Evolutionary conservation across 805 yeast species (phyloP).

Genomic region (Metschnikowia sp.): DNA sequence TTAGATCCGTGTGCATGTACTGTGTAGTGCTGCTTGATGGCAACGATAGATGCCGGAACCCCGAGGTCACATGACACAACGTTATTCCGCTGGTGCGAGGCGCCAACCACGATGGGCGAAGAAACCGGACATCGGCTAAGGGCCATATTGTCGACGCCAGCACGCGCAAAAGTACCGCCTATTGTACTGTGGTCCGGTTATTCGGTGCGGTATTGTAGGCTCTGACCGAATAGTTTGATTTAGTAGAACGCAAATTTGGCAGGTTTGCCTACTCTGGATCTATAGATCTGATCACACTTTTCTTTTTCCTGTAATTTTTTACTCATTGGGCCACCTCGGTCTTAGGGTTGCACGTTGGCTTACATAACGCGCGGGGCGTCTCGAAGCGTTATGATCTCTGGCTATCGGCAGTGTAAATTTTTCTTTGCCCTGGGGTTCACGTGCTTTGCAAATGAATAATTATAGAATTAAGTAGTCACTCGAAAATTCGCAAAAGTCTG

Average conservation of each 20-base stretch:
- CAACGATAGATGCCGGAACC: background rate
- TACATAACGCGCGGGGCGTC: background rate
- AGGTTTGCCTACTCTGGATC: too few relatives aligned
- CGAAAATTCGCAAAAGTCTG: background rate
- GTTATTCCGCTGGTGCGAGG: constrained; percentile 3
- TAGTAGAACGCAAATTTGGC: too few relatives aligned
- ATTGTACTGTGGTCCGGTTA: too few relatives aligned
- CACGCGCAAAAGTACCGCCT: too few relatives aligned
- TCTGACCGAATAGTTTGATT: too few relatives aligned
- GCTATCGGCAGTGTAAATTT: background rate
- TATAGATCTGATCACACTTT: background rate
- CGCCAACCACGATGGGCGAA: background rate
- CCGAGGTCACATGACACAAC: constrained; percentile 1
- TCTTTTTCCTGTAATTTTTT: background rate
- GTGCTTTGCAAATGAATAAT: too few relatives aligned
- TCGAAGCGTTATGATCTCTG: constrained; percentile 8
- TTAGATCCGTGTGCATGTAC: too few relatives aligned
- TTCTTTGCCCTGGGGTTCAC: background rate
- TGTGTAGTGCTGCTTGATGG: too few relatives aligned
- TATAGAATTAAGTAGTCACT: background rate
- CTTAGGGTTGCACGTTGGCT: background rate
- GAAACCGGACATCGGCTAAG: background rate
- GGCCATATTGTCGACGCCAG: background rate
- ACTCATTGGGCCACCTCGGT: background rate
- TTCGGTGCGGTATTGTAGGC: too few relatives aligned